Conservation (phyloP, 805 yeast genomes). For the Saccharomyces kudriavzevii region DNA sequence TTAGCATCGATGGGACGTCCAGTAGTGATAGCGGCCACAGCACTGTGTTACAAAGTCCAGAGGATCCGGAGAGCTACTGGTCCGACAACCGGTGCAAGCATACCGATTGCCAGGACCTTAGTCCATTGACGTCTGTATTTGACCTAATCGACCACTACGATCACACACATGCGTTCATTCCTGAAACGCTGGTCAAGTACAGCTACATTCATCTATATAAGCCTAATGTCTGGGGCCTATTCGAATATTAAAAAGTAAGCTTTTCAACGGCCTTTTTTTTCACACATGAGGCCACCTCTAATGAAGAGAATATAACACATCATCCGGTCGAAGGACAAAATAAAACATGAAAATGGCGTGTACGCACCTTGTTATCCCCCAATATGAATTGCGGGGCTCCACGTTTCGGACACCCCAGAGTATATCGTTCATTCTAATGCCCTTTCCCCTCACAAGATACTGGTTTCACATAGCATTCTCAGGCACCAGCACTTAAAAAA, state of each 20-base stretch:
- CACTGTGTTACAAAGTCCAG: background rate
- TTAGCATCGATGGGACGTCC: background rate
- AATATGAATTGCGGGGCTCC: background rate
- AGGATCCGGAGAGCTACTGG: conserved; percentile 7
- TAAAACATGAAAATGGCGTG: background rate
- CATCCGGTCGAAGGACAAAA: background rate
- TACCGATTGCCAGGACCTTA: background rate
- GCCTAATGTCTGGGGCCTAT: background rate
- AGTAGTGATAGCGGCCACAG: background rate
- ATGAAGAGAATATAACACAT: too few relatives aligned
- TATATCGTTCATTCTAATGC: background rate
- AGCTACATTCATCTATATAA: conserved; percentile 11
- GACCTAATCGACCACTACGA: conserved; percentile 22
- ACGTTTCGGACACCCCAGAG: background rate
- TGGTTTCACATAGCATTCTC: background rate
- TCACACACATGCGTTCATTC: conserved; percentile 15
- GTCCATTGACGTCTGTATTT: conserved; percentile 8
- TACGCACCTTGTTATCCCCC: background rate
- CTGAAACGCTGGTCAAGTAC: conserved; percentile 15
- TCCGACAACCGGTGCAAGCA: conserved; percentile 10
- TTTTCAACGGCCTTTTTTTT: background rate
- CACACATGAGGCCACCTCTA: background rate
- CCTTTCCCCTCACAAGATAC: background rate
- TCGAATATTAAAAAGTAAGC: background rate
- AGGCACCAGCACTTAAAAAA: background rate